A percentile compares a stretch with the other conserved stretches of the same genome.
Evolutionary conservation across 805 yeast species (phyloP).

Genomic region (Monosporozyma servazzii): DNA sequence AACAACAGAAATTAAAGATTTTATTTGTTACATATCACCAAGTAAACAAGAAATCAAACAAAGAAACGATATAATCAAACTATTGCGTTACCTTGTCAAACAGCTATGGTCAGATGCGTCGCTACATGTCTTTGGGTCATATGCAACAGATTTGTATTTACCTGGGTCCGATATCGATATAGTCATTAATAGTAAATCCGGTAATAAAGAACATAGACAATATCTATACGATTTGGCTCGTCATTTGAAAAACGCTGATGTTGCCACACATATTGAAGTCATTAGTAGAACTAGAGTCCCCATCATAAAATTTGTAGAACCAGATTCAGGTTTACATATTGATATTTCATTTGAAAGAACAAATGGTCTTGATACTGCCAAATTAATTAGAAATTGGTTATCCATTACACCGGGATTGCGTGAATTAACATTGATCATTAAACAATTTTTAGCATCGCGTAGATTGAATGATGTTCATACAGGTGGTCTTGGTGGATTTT

Average conservation of each 20-base stretch:
- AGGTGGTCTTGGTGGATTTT: conserved; percentile 92
- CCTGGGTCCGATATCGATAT: conserved; percentile 96
- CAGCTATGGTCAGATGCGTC: conserved; percentile 70
- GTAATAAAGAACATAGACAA: conserved; percentile 50
- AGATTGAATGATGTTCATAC: conserved; percentile 77
- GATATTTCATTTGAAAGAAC: conserved; percentile 85
- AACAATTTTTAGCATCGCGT: conserved; percentile 75
- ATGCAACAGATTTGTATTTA: conserved; percentile 86
- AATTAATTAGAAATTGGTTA: conserved; percentile 67
- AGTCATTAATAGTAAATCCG: conserved; percentile 62
- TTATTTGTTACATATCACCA: conserved; percentile 79
- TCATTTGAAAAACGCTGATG: conserved; percentile 45
- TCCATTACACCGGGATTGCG: conserved; percentile 65
- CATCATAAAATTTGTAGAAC: conserved; percentile 81
- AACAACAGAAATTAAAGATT: conserved; percentile 76
- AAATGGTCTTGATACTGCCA: conserved; percentile 78
- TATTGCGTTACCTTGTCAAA: conserved; percentile 44
- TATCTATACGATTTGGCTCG: conserved; percentile 67
- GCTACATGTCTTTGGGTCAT: conserved; percentile 85
- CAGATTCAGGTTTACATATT: conserved; percentile 56
- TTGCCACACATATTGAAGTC: conserved; percentile 71
- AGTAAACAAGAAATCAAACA: conserved; percentile 58
- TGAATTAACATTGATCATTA: conserved; percentile 72
- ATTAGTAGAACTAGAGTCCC: conserved; percentile 91
- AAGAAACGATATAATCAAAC: conserved; percentile 58